Percentiles rank a stretch among this genome's conserved stretches.
Evolutionary conservation across 2,329 filamentous ascomycete species (phyloP).

Genomic region (Colletotrichum sp.): DNA sequence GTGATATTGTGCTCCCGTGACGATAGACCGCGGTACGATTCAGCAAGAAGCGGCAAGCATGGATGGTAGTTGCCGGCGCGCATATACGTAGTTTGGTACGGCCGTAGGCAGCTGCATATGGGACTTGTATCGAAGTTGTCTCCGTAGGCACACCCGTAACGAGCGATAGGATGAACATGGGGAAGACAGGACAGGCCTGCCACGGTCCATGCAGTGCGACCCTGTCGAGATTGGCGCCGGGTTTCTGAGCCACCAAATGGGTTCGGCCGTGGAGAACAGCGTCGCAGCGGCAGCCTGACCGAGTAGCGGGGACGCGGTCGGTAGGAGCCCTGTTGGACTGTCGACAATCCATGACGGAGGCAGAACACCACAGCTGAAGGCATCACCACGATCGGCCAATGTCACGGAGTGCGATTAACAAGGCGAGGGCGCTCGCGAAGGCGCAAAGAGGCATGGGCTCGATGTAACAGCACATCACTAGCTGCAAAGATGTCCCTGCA

Average conservation of each 20-base stretch:
- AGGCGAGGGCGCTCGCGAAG: not conserved
- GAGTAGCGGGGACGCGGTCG: not conserved
- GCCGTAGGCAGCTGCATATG: slow-evolving; percentile 9
- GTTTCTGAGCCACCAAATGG: not conserved
- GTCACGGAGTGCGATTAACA: not conserved
- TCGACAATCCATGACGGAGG: not conserved
- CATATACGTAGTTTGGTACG: not conserved
- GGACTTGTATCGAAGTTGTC: not conserved
- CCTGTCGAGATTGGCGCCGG: not conserved
- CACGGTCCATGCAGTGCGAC: not conserved
- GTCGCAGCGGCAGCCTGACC: not conserved
- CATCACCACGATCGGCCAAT: not conserved
- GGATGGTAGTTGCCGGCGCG: not conserved
- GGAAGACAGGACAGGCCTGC: not conserved
- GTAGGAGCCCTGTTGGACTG: not conserved
- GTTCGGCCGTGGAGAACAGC: not conserved
- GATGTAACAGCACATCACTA: not conserved
- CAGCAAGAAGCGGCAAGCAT: not conserved
- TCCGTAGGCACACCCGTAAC: not conserved
- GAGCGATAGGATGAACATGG: not conserved
- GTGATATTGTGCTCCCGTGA: not conserved
- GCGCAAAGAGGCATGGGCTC: not conserved
- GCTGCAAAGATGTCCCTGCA: not conserved
- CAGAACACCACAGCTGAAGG: not conserved
- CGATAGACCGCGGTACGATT: not conserved